Conservation (phyloP, 2,329 filamentous ascomycete species). For the Penicillium sp. region DNA sequence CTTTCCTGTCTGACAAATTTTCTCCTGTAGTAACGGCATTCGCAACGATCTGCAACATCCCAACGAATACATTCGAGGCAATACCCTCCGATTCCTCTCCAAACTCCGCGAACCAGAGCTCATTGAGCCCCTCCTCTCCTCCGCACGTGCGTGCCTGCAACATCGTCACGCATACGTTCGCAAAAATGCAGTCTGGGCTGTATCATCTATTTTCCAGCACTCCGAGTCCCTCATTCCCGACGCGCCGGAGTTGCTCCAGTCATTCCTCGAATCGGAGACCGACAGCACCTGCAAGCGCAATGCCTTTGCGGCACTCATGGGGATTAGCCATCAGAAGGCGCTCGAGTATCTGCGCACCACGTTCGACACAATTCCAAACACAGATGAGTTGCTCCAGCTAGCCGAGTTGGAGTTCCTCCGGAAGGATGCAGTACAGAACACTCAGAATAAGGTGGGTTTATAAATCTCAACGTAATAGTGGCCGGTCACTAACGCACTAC, state of each 20-base stretch:
- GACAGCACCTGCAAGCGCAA: constrained; percentile 97
- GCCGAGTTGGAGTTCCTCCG: constrained; percentile 95
- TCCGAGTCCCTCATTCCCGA: constrained; percentile 88
- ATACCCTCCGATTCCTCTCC: constrained; percentile 94
- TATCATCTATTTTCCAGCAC: constrained; percentile 85
- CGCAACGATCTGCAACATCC: constrained; percentile 93
- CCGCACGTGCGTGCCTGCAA: constrained; percentile 82
- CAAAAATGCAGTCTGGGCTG: constrained; percentile 93
- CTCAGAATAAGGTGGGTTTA: constrained; percentile 71
- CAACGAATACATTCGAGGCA: constrained; percentile 96
- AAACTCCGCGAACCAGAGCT: constrained; percentile 93
- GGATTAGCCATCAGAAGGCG: constrained; percentile 88
- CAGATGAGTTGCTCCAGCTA: constrained; percentile 85
- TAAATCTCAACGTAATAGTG: background rate
- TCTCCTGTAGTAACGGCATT: constrained; percentile 71
- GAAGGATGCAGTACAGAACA: constrained; percentile 90
- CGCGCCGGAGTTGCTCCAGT: constrained; percentile 79
- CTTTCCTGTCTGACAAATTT: constrained; percentile 13
- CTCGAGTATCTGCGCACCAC: constrained; percentile 77
- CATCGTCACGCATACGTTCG: constrained; percentile 95
- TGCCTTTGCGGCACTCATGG: constrained; percentile 81
- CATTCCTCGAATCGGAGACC: constrained; percentile 81
- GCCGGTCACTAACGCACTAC: constrained; percentile 23
- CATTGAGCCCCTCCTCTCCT: constrained; percentile 88
- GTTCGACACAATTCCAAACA: constrained; percentile 87